phyloP scores from a whole-genome alignment of 2,329 filamentous ascomycete genomes.

The Microcera coccophila region DNA sequence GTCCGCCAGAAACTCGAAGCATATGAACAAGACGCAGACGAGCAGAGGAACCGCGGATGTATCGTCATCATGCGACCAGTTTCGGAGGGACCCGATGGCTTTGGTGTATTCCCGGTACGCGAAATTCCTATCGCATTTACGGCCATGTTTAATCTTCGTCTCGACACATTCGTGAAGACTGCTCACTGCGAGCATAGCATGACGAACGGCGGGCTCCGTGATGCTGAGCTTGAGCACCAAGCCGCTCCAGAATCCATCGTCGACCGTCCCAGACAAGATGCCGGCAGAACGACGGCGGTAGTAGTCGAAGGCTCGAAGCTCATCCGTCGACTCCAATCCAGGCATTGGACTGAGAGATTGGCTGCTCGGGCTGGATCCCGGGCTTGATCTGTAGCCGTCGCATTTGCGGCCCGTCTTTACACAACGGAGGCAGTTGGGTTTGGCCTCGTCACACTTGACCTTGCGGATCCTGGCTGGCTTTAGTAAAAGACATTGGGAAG shows the following conservation, averaged over 20 bases:
- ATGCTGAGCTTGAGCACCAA: constrained; percentile 45
- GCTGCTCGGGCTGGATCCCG: constrained; percentile 15
- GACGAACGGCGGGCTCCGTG: constrained; percentile 44
- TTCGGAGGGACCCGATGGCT: constrained; percentile 42
- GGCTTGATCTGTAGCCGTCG: constrained; percentile 46
- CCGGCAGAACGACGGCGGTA: constrained; percentile 36
- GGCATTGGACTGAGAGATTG: constrained; percentile 13
- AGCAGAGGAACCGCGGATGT: constrained; percentile 35
- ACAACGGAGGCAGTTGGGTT: constrained; percentile 51
- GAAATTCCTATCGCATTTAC: constrained; percentile 19
- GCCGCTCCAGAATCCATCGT: constrained; percentile 41
- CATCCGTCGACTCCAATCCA: constrained; percentile 20
- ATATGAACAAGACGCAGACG: constrained; percentile 49
- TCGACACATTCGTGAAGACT: constrained; percentile 40
- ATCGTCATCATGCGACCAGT: constrained; percentile 30
- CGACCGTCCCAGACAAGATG: constrained; percentile 41
- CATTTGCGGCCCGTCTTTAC: constrained; percentile 53
- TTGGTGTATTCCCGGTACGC: constrained; percentile 42
- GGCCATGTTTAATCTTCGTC: constrained; percentile 16
- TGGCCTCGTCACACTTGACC: constrained; percentile 55
- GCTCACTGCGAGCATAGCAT: constrained; percentile 48
- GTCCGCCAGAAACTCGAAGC: constrained; percentile 52
- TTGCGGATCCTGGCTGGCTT: constrained; percentile 43
- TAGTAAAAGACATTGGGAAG: background rate
- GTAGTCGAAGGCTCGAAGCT: constrained; percentile 30